A percentile compares a stretch with the other conserved stretches of the same genome.
These are phyloP conservation scores for Neonectria faginata DNA, from an alignment of 2,329 filamentous ascomycete species.

Conservation along the genomic window DNA sequence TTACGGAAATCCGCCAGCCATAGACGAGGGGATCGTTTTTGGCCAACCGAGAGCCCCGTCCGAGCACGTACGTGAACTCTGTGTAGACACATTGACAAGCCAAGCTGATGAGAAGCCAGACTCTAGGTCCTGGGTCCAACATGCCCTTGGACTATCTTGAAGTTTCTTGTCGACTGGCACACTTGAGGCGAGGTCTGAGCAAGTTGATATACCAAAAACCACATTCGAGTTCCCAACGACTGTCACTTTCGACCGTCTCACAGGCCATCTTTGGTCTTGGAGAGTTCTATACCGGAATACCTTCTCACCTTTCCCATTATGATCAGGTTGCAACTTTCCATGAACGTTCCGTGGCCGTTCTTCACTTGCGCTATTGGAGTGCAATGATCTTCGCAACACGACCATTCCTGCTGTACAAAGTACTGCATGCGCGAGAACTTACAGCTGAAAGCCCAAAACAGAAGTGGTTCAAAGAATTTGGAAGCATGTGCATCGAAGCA, in stretches of 20 bases:
- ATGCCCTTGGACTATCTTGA: constrained; percentile 23
- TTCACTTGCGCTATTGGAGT: constrained; percentile 30
- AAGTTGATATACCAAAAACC: constrained; percentile 19
- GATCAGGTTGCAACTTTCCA: constrained; percentile 20
- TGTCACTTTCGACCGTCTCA: constrained; percentile 14
- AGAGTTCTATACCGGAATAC: constrained; percentile 8
- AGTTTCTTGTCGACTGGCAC: constrained; percentile 11
- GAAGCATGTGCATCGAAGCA: constrained; percentile 12
- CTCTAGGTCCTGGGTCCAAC: constrained; percentile 11
- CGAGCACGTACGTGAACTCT: constrained; percentile 5
- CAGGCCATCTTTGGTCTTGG: constrained; percentile 6
- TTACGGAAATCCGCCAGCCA: constrained; percentile 21
- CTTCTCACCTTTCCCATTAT: constrained; percentile 10
- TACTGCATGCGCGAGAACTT: constrained; percentile 2
- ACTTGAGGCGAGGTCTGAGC: constrained; percentile 4
- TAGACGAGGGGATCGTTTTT: constrained; percentile 5
- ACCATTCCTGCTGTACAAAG: constrained; percentile 20
- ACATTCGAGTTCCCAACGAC: neutral
- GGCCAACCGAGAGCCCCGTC: constrained; percentile 10
- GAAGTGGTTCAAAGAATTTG: constrained; percentile 18
- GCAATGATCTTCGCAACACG: constrained; percentile 22
- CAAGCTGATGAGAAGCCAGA: neutral
- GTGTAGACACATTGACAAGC: rapidly evolving
- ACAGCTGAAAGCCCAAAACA: constrained; percentile 9
- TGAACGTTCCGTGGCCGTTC: constrained; percentile 20